These are phyloP conservation scores for Aleurites moluccanus DNA, from an alignment of 441 rosid genomes.

Conservation along the genomic window DNA sequence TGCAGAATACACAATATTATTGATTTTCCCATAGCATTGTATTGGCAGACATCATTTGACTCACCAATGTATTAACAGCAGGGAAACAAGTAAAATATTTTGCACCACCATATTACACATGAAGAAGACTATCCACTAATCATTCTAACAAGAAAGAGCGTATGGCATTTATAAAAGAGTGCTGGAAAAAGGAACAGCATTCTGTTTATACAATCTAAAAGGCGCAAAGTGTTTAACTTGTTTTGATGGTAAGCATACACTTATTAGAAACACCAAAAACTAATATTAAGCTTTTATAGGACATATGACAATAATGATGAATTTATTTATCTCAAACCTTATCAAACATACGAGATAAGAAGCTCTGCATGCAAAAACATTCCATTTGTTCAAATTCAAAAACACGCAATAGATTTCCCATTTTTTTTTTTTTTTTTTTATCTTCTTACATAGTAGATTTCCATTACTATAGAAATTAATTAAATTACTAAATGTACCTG, in stretches of 20 bases:
- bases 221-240: background rate
- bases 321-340: background rate
- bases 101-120: background rate
- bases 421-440: background rate
- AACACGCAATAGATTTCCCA: background rate
- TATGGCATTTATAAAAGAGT: background rate
- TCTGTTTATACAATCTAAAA: background rate
- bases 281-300: background rate
- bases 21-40: background rate
- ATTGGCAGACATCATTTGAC: background rate
- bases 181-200: background rate
- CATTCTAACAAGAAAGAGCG: background rate
- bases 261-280: background rate
- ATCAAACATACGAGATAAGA: background rate
- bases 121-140: background rate
- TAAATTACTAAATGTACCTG: slow-evolving; percentile 55
- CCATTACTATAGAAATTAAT: background rate
- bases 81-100: background rate
- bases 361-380: background rate
- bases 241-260: background rate
- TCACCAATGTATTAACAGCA: background rate
- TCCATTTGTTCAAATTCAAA: background rate
- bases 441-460: background rate
- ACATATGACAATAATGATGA: background rate
- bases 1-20: background rate